A percentile compares a stretch with the other conserved stretches of the same genome.
Conservation (phyloP, 495 filamentous ascomycete species). For the Elasticomyces elasticus region DNA sequence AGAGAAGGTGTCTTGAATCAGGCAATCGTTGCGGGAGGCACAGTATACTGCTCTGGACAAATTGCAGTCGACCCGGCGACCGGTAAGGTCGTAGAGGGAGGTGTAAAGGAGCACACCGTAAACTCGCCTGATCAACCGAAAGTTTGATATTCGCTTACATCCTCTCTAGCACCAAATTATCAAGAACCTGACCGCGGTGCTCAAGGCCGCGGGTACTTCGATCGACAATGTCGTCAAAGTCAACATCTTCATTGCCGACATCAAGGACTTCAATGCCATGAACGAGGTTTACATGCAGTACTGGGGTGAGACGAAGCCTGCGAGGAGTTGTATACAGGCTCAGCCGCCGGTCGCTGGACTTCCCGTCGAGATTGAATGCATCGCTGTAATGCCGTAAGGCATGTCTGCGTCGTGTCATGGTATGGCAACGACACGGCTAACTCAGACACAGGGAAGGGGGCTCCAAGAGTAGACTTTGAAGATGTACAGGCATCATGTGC, state of each 20-base stretch:
- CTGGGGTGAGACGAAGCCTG: slow-evolving; percentile 21
- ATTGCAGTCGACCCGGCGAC: slow-evolving; percentile 27
- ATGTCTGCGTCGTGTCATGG: slow-evolving; percentile 25
- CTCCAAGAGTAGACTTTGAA: background rate
- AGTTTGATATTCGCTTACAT: background rate
- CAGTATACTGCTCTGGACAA: slow-evolving; percentile 30
- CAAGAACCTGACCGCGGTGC: slow-evolving; percentile 55
- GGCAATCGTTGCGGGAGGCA: slow-evolving; percentile 25
- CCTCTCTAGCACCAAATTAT: slow-evolving; percentile 28
- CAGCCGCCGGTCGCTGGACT: slow-evolving; percentile 53
- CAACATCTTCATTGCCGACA: slow-evolving; percentile 58
- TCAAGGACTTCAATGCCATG: slow-evolving; percentile 61
- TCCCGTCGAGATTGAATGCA: slow-evolving; percentile 66
- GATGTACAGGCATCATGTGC: background rate
- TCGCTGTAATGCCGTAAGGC: slow-evolving; percentile 32
- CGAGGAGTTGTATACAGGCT: slow-evolving; percentile 52
- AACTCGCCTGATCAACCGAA: slow-evolving; percentile 32
- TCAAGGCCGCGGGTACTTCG: slow-evolving; percentile 52
- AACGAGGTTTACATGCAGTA: slow-evolving; percentile 35
- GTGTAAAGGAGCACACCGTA: slow-evolving; percentile 18
- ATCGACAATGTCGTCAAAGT: slow-evolving; percentile 56
- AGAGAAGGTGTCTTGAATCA: slow-evolving; percentile 16
- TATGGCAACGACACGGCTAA: background rate
- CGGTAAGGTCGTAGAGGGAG: slow-evolving; percentile 20
- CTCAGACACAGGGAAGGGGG: background rate